These are phyloP conservation scores for Alternaria arbusti DNA, from an alignment of 2,329 filamentous ascomycete genomes.

Conservation along the genomic window DNA sequence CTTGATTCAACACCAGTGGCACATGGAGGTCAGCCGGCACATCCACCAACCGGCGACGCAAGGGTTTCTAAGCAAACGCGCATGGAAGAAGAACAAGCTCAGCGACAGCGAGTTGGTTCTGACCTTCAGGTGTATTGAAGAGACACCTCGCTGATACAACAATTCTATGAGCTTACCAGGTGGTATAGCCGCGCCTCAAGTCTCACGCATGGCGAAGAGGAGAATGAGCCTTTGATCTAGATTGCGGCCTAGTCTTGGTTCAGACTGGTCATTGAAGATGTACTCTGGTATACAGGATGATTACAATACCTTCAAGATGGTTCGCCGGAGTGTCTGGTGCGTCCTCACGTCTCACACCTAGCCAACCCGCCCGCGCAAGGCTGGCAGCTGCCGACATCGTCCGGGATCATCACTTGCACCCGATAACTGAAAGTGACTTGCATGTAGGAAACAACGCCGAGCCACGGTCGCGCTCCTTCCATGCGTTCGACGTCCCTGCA, in stretches of 20 bases:
- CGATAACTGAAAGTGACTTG: constrained; percentile 2
- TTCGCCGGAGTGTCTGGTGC: neutral
- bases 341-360: neutral
- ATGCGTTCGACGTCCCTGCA: constrained; percentile 31
- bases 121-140: no score
- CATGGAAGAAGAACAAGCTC: no score
- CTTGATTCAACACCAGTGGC: no score
- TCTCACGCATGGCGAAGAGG: neutral
- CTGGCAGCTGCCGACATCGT: constrained; percentile 20
- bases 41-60: no score
- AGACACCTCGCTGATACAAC: no score
- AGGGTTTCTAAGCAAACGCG: no score
- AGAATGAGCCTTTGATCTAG: no score
- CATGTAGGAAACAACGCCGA: constrained; percentile 7
- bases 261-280: no score
- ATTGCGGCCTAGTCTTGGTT: neutral
- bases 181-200: neutral
- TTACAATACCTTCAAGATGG: neutral
- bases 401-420: constrained; percentile 10
- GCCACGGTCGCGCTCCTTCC: neutral
- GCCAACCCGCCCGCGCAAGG: neutral
- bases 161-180: no score
- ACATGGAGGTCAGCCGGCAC: no score
- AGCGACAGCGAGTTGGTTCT: no score
- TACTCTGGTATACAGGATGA: neutral